Evolutionary conservation across 1,284 basidiomycete genomes (phyloP), one percentile per base, ranked within the genome.

Genomic region (Malassezia yamatoensis): DNA sequence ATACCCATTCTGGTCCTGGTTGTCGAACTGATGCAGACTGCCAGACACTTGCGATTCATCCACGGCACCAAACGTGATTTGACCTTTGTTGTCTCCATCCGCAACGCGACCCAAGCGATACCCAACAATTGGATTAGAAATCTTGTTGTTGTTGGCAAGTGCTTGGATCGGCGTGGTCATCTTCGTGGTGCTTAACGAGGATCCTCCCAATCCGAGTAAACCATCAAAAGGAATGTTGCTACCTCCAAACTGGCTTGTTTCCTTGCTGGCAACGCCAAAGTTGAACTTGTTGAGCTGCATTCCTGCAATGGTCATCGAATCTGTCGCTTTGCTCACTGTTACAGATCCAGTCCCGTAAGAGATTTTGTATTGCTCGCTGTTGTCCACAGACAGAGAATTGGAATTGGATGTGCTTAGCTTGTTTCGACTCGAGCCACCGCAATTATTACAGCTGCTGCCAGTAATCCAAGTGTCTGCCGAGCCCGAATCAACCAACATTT

Each of bases 101-200:
- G 82, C 79, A 37, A 85, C 77, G 54, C 88, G 83, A 2, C 86
- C 81, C 53, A 91, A 82, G 75, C 86, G 87, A 80, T 83, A 89
- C 12, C 86, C 87, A 18, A 84, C 83, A 68, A 90, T 85, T 4
- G 86, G 81, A 7, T 81, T 79, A 35, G 77, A 64, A 58, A 90
- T 83, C 46, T 83, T 76, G 37, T 83, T 83, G 2, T 78, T 76
- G 32, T 77, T 62, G 8, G 82, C 83, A 41, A 91, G 79, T 1
- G 85, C 77, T 73, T 90, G 87, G 45, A 87, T 81, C 9, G 86
- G 85, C 0, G 88, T 90, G 12, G 77, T 75, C 2, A 81, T 80
- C 24, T 78, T 65, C 67, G 89, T 82, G 61, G 85, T 76, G 29
- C 86, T 86, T 38, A 74, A 53, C 45, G 62, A 49, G 20, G 49